These are phyloP conservation scores for Mycocentrospora acerina DNA, from an alignment of 2,329 filamentous ascomycete species.

Conservation along the genomic window DNA sequence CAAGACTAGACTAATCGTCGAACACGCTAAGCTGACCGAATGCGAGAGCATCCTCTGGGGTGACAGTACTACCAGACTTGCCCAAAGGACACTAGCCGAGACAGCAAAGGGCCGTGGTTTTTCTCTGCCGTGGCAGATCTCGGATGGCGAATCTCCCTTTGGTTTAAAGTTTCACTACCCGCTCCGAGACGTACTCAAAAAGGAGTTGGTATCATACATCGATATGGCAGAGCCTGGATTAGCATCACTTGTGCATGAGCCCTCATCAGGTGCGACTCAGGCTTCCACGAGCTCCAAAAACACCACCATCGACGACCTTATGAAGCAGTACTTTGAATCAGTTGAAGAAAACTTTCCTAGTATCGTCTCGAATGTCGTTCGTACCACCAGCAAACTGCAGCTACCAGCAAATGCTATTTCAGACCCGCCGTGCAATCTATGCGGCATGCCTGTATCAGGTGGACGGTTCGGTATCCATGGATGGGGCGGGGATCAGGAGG, in stretches of 20 bases:
- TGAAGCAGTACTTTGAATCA: constrained; percentile 82
- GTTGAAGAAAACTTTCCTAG: constrained; percentile 86
- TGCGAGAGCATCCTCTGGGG: constrained; percentile 79
- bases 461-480: constrained; percentile 65
- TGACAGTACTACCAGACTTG: constrained; percentile 83
- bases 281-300: constrained; percentile 66
- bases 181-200: constrained; percentile 78
- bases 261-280: constrained; percentile 23
- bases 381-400: constrained; percentile 81
- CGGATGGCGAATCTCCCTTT: constrained; percentile 68
- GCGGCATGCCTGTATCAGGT: constrained; percentile 66
- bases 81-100: constrained; percentile 80
- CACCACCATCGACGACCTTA: constrained; percentile 86
- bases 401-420: constrained; percentile 40
- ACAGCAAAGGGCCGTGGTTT: constrained; percentile 90
- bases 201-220: constrained; percentile 73
- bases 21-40: constrained; percentile 48
- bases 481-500: constrained; percentile 59
- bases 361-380: constrained; percentile 92
- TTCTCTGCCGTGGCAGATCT: constrained; percentile 76
- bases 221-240: constrained; percentile 57
- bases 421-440: constrained; percentile 62
- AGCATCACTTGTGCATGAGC: constrained; percentile 38
- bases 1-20: constrained; percentile 68
- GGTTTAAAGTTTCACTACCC: constrained; percentile 72